Conservation (phyloP, 352 stramenopile genomes). For the Globisporangium uncinulatum region DNA sequence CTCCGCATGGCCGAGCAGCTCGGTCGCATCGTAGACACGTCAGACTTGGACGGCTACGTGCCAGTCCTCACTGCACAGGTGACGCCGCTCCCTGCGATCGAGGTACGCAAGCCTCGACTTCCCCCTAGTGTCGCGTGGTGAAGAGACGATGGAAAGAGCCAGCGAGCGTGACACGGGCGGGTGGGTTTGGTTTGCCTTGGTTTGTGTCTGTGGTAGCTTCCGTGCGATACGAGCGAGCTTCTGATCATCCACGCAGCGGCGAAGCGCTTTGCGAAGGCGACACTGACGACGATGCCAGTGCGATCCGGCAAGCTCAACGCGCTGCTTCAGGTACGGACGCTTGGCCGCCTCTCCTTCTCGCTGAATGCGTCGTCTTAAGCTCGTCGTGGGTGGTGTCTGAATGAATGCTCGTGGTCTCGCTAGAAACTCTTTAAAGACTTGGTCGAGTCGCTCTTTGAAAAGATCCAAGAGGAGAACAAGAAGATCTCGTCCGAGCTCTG, state of each 20-base stretch:
- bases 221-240: slow-evolving; percentile 53
- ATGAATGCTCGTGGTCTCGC: not conserved
- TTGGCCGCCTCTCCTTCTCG: too few species aligned
- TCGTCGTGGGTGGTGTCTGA: not conserved
- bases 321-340: slow-evolving; percentile 42
- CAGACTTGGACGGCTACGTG: slow-evolving; percentile 55
- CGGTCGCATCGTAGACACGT: slow-evolving; percentile 59
- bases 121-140: not conserved
- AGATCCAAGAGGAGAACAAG: slow-evolving; percentile 74
- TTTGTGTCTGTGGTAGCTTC: slow-evolving; percentile 30
- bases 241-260: slow-evolving; percentile 37
- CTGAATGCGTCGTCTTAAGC: not conserved
- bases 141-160: too few species aligned
- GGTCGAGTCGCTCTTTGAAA: slow-evolving; percentile 55
- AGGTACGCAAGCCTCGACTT: slow-evolving; percentile 17
- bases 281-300: slow-evolving; percentile 62
- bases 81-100: slow-evolving; percentile 24
- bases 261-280: slow-evolving; percentile 43
- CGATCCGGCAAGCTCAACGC: slow-evolving; percentile 53
- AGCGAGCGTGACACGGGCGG: not conserved
- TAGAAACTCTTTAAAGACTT: slow-evolving; percentile 82
- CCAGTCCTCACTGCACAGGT: slow-evolving; percentile 26
- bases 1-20: slow-evolving; percentile 63
- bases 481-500: slow-evolving; percentile 55
- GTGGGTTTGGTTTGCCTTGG: not conserved